Conservation (phyloP, 73 alveolate genomes). For the Paramecium tetraurelia region DNA sequence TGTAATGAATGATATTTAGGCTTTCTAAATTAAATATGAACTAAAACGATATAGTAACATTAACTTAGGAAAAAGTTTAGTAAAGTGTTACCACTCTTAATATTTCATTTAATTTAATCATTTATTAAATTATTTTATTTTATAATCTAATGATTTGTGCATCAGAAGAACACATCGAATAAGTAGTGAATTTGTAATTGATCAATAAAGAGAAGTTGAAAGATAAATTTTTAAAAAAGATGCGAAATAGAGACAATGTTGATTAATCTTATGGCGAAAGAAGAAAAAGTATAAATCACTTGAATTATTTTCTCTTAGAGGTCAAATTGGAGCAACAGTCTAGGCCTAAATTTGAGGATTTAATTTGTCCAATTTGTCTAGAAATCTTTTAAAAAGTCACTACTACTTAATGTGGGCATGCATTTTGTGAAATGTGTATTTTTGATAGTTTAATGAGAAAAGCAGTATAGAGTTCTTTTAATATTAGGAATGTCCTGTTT, state of each 20-base stretch:
- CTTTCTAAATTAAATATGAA: not conserved
- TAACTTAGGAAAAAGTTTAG: no score
- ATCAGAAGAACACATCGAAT: slow-evolving; percentile 23
- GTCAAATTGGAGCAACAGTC: not conserved
- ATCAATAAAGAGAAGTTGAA: not conserved
- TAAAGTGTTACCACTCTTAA: no score
- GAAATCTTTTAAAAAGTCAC: slow-evolving; percentile 56
- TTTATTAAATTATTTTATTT: not conserved
- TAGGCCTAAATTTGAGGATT: not conserved
- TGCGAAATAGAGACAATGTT: not conserved
- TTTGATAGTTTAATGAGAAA: slow-evolving; percentile 66
- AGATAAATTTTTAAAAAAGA: not conserved
- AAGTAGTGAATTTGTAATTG: not conserved
- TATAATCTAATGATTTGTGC: not conserved
- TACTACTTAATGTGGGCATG: slow-evolving; percentile 76
- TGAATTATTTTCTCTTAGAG: slow-evolving; percentile 6
- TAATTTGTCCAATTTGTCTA: slow-evolving; percentile 71
- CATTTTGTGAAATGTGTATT: slow-evolving; percentile 74
- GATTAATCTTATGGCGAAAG: not conserved
- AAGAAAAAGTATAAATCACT: slow-evolving; percentile 3
- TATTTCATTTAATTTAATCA: not conserved
- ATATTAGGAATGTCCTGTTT: slow-evolving; percentile 64
- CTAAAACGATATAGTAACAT: not conserved
- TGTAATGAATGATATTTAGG: not conserved
- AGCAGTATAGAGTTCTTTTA: not conserved